A percentile compares a stretch with the other conserved stretches of the same genome.
Evolutionary conservation across 768 basidiomycete genomes (phyloP).

Genomic region (Lentinula aciculospora): DNA sequence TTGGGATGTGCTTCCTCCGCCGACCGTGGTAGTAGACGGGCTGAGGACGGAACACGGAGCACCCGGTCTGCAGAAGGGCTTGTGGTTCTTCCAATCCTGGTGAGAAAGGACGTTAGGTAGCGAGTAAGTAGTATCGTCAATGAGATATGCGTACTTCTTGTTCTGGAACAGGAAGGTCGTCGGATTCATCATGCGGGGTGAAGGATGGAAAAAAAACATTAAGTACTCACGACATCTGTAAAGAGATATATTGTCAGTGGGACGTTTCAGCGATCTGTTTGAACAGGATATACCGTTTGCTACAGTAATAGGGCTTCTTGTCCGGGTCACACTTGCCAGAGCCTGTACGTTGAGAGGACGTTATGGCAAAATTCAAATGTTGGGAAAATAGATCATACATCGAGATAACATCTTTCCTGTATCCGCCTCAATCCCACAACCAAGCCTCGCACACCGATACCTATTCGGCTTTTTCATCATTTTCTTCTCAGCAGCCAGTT

Average conservation of each 20-base stretch:
- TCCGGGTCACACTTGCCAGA: constrained; percentile 23
- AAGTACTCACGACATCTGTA: constrained; percentile 10
- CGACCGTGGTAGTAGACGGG: neutral
- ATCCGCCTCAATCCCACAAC: constrained; percentile 21
- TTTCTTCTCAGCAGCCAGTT: constrained; percentile 16
- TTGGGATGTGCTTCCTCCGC: constrained; percentile 3
- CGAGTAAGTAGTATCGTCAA: no score
- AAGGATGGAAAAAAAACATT: neutral
- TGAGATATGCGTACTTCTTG: constrained; percentile 1
- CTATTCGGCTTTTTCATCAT: constrained; percentile 19
- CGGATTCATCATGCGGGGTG: no score
- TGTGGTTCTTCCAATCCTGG: constrained; percentile 30
- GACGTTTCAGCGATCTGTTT: no score
- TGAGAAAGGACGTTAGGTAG: no score
- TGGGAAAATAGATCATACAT: no score
- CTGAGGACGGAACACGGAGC: constrained; percentile 25
- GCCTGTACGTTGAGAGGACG: no score
- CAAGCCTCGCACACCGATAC: constrained; percentile 22
- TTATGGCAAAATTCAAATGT: no score
- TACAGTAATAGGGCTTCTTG: constrained; percentile 27
- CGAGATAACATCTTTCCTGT: constrained; percentile 18
- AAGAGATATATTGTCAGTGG: neutral
- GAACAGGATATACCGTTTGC: constrained; percentile 20
- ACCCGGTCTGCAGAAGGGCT: constrained; percentile 26
- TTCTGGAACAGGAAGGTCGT: neutral